Conservation (phyloP, 257 asterid species). For the Solanum sparsipilum region DNA sequence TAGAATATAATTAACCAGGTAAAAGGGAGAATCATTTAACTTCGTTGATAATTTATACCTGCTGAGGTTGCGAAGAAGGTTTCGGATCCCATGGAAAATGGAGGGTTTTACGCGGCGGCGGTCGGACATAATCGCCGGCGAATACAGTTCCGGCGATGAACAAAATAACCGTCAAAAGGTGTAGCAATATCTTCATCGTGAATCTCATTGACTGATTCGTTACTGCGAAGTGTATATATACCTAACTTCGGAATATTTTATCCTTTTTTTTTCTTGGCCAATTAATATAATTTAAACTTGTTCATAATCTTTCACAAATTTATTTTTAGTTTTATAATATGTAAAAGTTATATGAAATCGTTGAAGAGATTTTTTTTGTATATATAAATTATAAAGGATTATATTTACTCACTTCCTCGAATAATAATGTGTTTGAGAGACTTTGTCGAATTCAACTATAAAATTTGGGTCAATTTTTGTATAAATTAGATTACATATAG, state of each 20-base stretch:
- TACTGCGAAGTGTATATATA: neutral
- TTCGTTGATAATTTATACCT: slow-evolving; percentile 24
- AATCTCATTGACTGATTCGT: neutral
- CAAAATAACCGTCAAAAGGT: neutral
- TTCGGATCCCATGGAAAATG: slow-evolving; percentile 32
- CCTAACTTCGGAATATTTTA: neutral
- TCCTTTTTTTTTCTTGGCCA: neutral
- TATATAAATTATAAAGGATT: no score
- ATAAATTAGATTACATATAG: no score
- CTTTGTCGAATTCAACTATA: neutral
- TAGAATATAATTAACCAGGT: neutral
- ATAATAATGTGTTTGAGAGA: neutral
- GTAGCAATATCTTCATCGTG: neutral
- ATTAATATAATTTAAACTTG: neutral
- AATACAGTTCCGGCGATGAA: slow-evolving; percentile 5
- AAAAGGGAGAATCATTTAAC: neutral
- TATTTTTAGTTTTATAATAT: neutral
- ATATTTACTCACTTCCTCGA: neutral
- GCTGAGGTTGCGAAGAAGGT: slow-evolving; percentile 46
- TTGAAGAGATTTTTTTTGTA: no score
- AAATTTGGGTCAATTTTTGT: neutral
- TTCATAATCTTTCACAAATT: neutral
- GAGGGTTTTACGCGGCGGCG: slow-evolving; percentile 57
- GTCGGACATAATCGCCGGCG: slow-evolving; percentile 48
- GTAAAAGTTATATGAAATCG: neutral